Percentiles rank a stretch among this genome's conserved stretches.
phyloP scores from a whole-genome alignment of 345 rosid genomes.

The Mangifera indica region DNA sequence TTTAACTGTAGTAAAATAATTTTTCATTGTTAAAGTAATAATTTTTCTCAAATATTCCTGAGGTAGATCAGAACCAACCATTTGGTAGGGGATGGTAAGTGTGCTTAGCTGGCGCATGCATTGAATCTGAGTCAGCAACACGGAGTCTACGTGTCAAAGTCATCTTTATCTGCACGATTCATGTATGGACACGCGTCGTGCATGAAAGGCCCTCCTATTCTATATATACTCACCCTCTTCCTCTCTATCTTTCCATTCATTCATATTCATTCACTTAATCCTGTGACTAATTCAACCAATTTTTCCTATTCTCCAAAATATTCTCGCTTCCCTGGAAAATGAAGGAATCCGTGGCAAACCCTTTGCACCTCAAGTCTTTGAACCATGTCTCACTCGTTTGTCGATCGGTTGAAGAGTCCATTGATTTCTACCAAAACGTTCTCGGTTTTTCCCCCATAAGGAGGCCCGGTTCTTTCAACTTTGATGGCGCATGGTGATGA shows the following conservation, averaged over 20 bases:
- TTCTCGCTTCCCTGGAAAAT: constrained; percentile 5
- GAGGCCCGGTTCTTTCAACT: constrained; percentile 84
- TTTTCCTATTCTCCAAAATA: too few species aligned
- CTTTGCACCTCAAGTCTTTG: constrained; percentile 71
- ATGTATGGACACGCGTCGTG: constrained; percentile 18
- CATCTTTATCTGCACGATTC: background rate
- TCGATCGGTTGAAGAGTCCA: constrained; percentile 62
- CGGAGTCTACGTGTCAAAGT: constrained; percentile 11
- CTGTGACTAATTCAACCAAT: too few species aligned
- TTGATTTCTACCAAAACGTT: constrained; percentile 63
- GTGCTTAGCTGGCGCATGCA: too few species aligned
- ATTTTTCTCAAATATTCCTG: too few species aligned
- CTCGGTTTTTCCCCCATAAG: constrained; percentile 76
- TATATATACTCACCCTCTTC: background rate
- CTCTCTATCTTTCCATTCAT: too few species aligned
- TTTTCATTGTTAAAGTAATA: too few species aligned
- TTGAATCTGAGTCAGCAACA: constrained; percentile 8
- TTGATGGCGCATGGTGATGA: constrained; percentile 83
- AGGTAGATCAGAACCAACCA: too few species aligned
- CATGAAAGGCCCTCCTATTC: background rate
- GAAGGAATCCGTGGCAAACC: constrained; percentile 53
- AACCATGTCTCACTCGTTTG: constrained; percentile 80
- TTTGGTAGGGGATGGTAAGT: too few species aligned
- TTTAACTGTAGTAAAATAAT: too few species aligned
- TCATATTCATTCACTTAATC: too few species aligned